Conservation (phyloP, 768 basidiomycete genomes). For the Lentinus brumalis region DNA sequence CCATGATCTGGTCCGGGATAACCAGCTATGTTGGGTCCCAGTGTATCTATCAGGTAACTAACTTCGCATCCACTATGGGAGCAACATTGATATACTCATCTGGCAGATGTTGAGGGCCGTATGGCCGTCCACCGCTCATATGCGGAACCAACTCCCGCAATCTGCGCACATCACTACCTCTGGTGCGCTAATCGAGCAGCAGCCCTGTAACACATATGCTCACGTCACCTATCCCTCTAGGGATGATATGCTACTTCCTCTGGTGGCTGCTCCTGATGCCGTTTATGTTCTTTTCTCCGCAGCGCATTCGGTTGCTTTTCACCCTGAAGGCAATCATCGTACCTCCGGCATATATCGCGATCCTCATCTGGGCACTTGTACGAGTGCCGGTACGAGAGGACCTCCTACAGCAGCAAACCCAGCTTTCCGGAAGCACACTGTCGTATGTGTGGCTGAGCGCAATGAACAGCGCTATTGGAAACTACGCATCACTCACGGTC, state of each 20-base stretch:
- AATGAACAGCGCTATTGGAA: constrained; percentile 75
- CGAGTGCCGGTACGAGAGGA: constrained; percentile 58
- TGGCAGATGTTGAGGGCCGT: constrained; percentile 71
- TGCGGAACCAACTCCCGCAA: constrained; percentile 65
- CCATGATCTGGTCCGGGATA: constrained; percentile 85
- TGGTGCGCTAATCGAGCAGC: constrained; percentile 34
- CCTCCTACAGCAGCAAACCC: constrained; percentile 53
- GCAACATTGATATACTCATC: constrained; percentile 1
- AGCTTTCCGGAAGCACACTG: constrained; percentile 50
- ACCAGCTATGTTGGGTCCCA: constrained; percentile 62
- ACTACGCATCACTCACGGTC: constrained; percentile 70
- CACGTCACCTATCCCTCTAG: constrained; percentile 34
- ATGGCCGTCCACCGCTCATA: constrained; percentile 68
- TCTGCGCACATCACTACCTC: constrained; percentile 63
- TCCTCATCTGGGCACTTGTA: constrained; percentile 80
- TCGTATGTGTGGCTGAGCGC: constrained; percentile 80
- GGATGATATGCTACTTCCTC: constrained; percentile 71
- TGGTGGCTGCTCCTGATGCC: constrained; percentile 77
- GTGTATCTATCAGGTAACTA: constrained; percentile 60
- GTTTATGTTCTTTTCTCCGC: constrained; percentile 74
- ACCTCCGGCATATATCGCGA: constrained; percentile 48
- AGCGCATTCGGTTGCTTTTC: constrained; percentile 77
- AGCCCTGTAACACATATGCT: no score
- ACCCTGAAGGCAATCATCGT: constrained; percentile 56
- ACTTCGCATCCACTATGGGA: no score